These are phyloP conservation scores for Pythium monospermum DNA, from an alignment of 352 stramenopile species.

Conservation along the genomic window DNA sequence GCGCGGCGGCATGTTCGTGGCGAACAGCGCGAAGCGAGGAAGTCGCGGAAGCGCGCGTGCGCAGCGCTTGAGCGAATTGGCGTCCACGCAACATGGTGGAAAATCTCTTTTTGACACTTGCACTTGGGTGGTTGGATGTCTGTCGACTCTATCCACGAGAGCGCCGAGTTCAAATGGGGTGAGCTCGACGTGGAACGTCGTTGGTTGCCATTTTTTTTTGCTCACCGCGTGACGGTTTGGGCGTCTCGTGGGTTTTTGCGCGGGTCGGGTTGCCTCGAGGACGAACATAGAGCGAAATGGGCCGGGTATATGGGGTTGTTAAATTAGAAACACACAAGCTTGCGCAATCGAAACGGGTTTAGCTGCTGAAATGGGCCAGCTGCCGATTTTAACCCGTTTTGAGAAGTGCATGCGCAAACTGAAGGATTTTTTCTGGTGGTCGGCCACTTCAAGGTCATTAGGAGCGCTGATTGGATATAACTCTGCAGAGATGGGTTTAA, in stretches of 20 bases:
- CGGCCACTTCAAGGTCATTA: constrained; percentile 18
- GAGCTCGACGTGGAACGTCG: background rate
- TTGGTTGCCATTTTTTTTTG: background rate
- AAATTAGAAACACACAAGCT: no score
- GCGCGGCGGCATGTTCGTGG: background rate
- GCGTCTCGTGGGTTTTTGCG: no score
- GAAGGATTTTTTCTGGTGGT: constrained; percentile 9
- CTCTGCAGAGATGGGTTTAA: background rate
- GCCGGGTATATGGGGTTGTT: background rate
- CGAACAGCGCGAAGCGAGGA: constrained; percentile 14
- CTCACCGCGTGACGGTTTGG: constrained; percentile 7
- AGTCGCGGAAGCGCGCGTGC: constrained; percentile 8
- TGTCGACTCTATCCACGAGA: no score
- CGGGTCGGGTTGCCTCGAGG: background rate
- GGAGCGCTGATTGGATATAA: constrained; percentile 2
- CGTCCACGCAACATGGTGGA: constrained; percentile 24
- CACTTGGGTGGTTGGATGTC: no score
- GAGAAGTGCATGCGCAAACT: constrained; percentile 21
- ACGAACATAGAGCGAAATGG: background rate
- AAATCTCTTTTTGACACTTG: constrained; percentile 7
- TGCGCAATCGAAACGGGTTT: constrained; percentile 23
- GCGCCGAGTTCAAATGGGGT: no score
- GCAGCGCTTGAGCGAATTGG: constrained; percentile 21
- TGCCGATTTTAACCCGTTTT: no score
- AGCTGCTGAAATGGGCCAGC: constrained; percentile 4